Conservation (phyloP, 371 early-diverging fungal genomes). For the Syncephalastrum racemosum region DNA sequence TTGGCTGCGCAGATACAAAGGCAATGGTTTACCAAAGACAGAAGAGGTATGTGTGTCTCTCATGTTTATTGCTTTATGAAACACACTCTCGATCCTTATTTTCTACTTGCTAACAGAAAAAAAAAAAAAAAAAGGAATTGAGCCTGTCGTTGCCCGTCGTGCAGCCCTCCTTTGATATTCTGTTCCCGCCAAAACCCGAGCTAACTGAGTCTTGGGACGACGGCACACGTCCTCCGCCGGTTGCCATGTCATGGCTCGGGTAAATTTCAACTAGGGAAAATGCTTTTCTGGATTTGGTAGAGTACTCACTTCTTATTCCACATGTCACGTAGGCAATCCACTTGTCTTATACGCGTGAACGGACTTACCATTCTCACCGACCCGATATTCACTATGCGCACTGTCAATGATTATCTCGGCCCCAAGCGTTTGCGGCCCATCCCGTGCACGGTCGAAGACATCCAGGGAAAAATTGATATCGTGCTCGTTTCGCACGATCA, state of each 20-base stretch:
- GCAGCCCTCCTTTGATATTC: conserved; percentile 41
- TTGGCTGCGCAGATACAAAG: conserved; percentile 45
- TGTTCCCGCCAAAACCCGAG: conserved; percentile 15
- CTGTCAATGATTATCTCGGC: conserved; percentile 49
- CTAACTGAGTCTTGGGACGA: conserved; percentile 22
- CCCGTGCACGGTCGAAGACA: conserved; percentile 49
- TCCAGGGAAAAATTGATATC: conserved; percentile 50
- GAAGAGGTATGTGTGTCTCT: conserved; percentile 24
- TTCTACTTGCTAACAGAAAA: conserved; percentile 2
- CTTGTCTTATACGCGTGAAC: conserved; percentile 58
- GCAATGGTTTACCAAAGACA: conserved; percentile 46
- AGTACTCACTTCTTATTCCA: background rate
- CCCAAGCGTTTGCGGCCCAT: conserved; percentile 51
- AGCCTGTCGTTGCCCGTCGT: conserved; percentile 43
- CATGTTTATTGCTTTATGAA: too few relatives aligned
- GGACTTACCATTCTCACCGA: conserved; percentile 62
- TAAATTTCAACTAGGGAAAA: conserved; percentile 7
- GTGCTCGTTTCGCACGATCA: conserved; percentile 60
- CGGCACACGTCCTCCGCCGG: conserved; percentile 14
- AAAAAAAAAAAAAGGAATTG: conserved; percentile 25
- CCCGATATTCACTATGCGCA: conserved; percentile 52
- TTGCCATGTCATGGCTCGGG: conserved; percentile 55
- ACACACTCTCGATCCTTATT: too few relatives aligned
- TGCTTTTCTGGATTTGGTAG: background rate
- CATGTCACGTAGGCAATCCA: conserved; percentile 67